A percentile compares a stretch with the other conserved stretches of the same genome.
Conservation (phyloP, 345 rosid species). For the Moricandia moricandioides region DNA sequence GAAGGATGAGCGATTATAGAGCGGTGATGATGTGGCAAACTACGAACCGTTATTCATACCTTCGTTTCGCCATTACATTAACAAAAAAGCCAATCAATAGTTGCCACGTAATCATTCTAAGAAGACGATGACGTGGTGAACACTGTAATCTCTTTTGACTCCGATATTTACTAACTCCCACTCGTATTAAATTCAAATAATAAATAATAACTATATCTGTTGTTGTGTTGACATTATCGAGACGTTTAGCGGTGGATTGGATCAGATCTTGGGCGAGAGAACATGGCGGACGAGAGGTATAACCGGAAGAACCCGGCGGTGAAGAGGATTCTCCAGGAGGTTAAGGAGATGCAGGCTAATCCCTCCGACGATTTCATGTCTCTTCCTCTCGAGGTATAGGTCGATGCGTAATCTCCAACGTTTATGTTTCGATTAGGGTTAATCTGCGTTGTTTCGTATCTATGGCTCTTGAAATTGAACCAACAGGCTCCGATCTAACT, state of each 20-base stretch:
- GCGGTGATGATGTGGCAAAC: constrained; percentile 10
- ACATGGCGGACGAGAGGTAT: constrained; percentile 83
- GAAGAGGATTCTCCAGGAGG: constrained; percentile 97
- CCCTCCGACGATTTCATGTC: constrained; percentile 98
- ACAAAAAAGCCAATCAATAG: not conserved
- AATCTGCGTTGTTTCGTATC: not conserved
- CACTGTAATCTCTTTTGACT: not conserved
- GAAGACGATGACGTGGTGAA: constrained; percentile 7
- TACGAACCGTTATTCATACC: not conserved
- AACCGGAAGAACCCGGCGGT: constrained; percentile 91
- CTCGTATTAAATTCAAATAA: not conserved
- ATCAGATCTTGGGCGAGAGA: constrained; percentile 4
- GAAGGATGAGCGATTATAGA: not conserved
- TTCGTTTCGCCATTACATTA: not conserved
- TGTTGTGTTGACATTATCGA: not conserved
- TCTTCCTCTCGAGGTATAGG: constrained; percentile 86
- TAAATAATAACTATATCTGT: not conserved
- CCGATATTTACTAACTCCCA: not conserved
- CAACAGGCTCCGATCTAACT: not conserved
- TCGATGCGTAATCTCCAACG: not conserved
- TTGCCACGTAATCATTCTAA: not conserved
- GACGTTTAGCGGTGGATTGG: constrained; percentile 9
- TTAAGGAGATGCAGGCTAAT: constrained; percentile 96
- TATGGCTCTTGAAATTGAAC: not conserved
- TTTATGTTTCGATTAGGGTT: not conserved